Evolutionary conservation across 352 stramenopile genomes (phyloP).

Genomic region (Globisporangium middletonii): DNA sequence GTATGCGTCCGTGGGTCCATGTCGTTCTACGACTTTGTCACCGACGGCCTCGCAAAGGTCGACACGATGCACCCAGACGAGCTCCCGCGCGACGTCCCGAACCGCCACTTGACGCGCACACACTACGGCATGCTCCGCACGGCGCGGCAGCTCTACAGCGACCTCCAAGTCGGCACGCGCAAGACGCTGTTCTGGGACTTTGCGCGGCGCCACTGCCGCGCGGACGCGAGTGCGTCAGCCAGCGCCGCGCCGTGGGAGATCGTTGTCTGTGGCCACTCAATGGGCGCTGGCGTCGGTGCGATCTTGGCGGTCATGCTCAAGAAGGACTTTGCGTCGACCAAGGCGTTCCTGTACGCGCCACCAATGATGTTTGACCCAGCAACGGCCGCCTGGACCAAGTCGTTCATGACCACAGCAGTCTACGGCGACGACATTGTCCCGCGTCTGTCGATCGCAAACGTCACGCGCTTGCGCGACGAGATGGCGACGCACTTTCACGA

Average conservation of each 20-base stretch:
- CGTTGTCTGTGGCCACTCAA: conserved; percentile 76
- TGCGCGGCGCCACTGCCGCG: conserved; percentile 39
- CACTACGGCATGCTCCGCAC: conserved; percentile 75
- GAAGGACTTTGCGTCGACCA: conserved; percentile 44
- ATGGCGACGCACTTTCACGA: conserved; percentile 62
- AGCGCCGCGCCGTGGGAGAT: conserved; percentile 40
- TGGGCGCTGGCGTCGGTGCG: conserved; percentile 69
- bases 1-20: conserved; percentile 70
- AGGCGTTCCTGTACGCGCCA: conserved; percentile 58
- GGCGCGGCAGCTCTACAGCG: conserved; percentile 48
- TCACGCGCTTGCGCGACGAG: conserved; percentile 58
- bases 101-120: conserved; percentile 38
- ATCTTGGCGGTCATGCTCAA: conserved; percentile 63
- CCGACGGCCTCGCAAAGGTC: conserved; percentile 61
- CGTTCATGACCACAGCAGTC: conserved; percentile 60
- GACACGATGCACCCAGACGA: conserved; percentile 53
- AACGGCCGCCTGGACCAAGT: conserved; percentile 52
- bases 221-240: not conserved
- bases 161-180: conserved; percentile 50
- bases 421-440: conserved; percentile 73
- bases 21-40: conserved; percentile 78
- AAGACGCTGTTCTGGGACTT: conserved; percentile 69
- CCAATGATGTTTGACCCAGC: conserved; percentile 59
- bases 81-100: conserved; percentile 43
- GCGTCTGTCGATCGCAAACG: conserved; percentile 59